phyloP scores from a whole-genome alignment of 768 basidiomycete species.

The Agrocybe pediades region DNA sequence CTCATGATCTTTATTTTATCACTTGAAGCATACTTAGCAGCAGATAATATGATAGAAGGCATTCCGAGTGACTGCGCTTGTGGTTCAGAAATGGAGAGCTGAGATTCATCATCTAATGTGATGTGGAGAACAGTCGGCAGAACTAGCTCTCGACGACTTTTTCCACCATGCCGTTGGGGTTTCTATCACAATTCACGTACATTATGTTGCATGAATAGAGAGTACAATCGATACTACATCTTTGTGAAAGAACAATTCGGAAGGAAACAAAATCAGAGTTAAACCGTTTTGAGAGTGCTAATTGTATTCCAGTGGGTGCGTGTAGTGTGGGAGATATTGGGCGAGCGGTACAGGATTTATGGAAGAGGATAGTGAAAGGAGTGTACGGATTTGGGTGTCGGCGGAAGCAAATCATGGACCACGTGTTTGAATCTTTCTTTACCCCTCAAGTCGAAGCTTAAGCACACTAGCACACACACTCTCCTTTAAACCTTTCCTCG shows the following conservation, averaged over 20 bases:
- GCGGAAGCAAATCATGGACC: conserved; percentile 36
- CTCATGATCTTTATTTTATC: no score
- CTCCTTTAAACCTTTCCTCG: conserved; percentile 19
- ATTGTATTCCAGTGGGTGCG: conserved; percentile 1
- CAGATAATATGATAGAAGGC: not conserved
- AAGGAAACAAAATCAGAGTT: no score
- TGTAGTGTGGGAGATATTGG: no score
- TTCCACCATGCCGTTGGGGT: not conserved
- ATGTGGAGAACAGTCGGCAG: not conserved
- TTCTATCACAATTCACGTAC: conserved; percentile 7
- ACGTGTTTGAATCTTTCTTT: conserved; percentile 29
- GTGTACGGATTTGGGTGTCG: conserved; percentile 13
- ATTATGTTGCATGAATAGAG: conserved; percentile 2
- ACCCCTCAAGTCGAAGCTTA: conserved; percentile 5
- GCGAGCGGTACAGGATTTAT: not conserved
- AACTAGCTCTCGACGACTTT: not conserved
- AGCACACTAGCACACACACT: not conserved
- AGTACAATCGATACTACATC: not conserved
- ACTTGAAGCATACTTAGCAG: not conserved
- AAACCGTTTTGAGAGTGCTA: conserved; percentile 1
- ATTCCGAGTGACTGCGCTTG: not conserved
- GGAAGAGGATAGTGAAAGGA: not conserved
- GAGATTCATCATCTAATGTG: no score
- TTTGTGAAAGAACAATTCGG: no score
- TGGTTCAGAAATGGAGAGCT: not conserved